Conservation (phyloP, 2,329 filamentous ascomycete species). For the Penicillium freii region DNA sequence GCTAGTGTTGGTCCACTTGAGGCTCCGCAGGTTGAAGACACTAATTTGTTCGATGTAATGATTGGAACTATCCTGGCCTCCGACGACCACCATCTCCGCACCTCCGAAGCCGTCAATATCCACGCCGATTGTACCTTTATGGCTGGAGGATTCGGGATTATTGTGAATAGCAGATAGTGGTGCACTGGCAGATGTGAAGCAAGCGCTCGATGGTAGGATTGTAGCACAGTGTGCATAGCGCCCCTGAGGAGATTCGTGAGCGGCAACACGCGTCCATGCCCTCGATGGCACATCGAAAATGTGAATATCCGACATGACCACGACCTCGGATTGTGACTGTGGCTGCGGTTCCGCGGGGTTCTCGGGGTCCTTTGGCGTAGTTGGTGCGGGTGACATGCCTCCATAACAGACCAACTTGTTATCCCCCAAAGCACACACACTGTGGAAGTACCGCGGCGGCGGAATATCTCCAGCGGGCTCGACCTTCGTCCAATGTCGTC, state of each 20-base stretch:
- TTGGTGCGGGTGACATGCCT: slow-evolving; percentile 83
- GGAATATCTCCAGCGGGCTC: slow-evolving; percentile 82
- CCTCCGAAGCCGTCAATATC: slow-evolving; percentile 87
- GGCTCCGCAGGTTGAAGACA: slow-evolving; percentile 90
- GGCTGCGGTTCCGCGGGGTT: slow-evolving; percentile 51
- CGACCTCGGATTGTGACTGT: slow-evolving; percentile 78
- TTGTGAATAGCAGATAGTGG: slow-evolving; percentile 85
- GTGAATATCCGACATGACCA: slow-evolving; percentile 97
- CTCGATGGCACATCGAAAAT: slow-evolving; percentile 83
- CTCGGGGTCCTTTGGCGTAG: slow-evolving; percentile 45
- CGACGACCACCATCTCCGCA: slow-evolving; percentile 95
- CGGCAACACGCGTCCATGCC: slow-evolving; percentile 80
- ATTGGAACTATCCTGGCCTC: slow-evolving; percentile 94
- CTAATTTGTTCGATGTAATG: slow-evolving; percentile 99
- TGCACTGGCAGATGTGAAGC: slow-evolving; percentile 80
- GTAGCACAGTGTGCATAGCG: slow-evolving; percentile 96
- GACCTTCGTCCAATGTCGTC: slow-evolving; percentile 88
- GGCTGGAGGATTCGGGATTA: slow-evolving; percentile 78
- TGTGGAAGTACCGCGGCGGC: slow-evolving; percentile 93
- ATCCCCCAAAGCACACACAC: slow-evolving; percentile 87
- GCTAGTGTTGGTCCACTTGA: slow-evolving; percentile 93
- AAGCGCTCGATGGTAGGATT: slow-evolving; percentile 81
- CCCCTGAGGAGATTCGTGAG: slow-evolving; percentile 81
- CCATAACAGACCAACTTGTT: slow-evolving; percentile 97
- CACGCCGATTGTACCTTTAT: slow-evolving; percentile 83